These are phyloP conservation scores for Colletotrichum theobromicola DNA, from an alignment of 2,329 filamentous ascomycete genomes.

Conservation along the genomic window DNA sequence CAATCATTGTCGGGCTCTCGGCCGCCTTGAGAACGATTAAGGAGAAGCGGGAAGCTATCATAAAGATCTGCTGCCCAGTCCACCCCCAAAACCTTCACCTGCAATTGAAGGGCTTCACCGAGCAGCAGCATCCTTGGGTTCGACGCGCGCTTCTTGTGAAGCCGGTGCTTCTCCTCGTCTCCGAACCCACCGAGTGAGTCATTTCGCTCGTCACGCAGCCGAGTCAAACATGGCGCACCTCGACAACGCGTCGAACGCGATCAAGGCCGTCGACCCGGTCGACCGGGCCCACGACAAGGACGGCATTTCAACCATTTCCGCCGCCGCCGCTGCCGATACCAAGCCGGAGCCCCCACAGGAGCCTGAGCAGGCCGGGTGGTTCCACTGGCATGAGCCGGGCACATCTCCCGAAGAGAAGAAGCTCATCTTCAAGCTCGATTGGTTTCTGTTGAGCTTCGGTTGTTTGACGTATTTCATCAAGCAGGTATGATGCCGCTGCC, in stretches of 20 bases:
- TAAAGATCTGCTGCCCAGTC: constrained; percentile 3
- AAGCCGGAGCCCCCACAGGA: constrained; percentile 20
- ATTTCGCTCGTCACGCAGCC: background rate
- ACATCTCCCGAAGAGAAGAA: constrained; percentile 45
- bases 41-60: background rate
- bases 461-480: constrained; percentile 55
- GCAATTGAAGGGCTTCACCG: background rate
- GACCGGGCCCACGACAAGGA: constrained; percentile 3
- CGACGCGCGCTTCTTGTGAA: background rate
- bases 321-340: background rate
- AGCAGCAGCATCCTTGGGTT: background rate
- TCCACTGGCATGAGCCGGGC: constrained; percentile 47
- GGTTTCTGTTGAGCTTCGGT: constrained; percentile 45
- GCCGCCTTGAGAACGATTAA: background rate
- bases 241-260: constrained; percentile 3
- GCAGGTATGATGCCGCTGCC: constrained; percentile 16
- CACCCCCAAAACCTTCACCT: background rate
- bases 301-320: background rate
- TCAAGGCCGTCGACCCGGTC: background rate
- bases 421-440: constrained; percentile 55
- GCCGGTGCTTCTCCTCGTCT: background rate
- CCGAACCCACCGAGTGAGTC: background rate
- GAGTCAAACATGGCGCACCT: background rate
- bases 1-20: background rate
- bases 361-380: constrained; percentile 28